A percentile compares a stretch with the other conserved stretches of the same genome.
Evolutionary conservation across 129 eudicot species (phyloP).

Genomic region (Tagetes erecta): DNA sequence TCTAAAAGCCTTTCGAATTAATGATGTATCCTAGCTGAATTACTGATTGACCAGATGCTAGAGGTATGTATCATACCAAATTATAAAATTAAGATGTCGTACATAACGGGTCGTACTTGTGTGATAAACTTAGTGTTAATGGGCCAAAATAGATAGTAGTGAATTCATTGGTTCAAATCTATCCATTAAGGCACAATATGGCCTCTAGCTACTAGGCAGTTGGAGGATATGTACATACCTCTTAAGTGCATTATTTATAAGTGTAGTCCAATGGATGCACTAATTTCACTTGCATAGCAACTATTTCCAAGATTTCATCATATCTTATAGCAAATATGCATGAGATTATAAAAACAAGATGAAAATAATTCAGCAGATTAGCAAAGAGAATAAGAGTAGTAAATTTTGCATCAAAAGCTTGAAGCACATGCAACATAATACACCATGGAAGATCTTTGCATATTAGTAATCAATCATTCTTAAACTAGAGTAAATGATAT

Average conservation of each 20-base stretch:
- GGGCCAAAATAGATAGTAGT: not conserved
- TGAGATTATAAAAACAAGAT: not conserved
- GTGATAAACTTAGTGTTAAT: not conserved
- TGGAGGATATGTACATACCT: not conserved
- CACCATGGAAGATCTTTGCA: slow-evolving; percentile 4
- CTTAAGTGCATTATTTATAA: not conserved
- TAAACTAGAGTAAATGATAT: slow-evolving; percentile 1
- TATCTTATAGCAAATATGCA: not conserved
- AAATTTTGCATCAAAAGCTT: not conserved
- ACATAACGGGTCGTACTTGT: not conserved
- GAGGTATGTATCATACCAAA: not conserved
- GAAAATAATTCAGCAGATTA: not conserved
- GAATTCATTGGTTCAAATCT: not conserved
- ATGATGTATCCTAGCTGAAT: not conserved
- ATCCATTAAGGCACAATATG: not conserved
- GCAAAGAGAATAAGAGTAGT: not conserved
- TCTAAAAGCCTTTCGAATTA: not conserved
- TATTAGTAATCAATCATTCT: slow-evolving; percentile 6
- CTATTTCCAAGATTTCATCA: not conserved
- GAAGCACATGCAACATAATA: not conserved
- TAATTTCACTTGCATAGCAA: not conserved
- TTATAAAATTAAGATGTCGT: slow-evolving; percentile 5
- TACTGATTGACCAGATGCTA: not conserved
- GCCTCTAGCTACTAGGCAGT: not conserved
- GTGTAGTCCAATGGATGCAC: not conserved